phyloP scores from a whole-genome alignment of 2,329 filamentous ascomycete species.

The Diaporthe australafricana region DNA sequence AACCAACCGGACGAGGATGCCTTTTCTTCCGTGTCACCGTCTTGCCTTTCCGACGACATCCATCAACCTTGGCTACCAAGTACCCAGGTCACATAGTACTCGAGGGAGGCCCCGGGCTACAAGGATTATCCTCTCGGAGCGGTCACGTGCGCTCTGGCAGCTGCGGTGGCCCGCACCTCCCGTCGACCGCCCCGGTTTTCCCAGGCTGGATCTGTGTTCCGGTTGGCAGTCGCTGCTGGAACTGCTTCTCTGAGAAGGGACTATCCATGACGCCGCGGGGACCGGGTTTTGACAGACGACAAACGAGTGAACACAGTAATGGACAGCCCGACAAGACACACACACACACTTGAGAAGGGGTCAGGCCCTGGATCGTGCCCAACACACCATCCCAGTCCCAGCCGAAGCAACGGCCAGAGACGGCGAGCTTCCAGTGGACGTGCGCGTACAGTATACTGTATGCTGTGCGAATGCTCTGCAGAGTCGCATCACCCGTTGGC shows the following conservation, averaged over 20 bases:
- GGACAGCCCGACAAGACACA: neutral
- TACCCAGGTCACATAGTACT: constrained; percentile 12
- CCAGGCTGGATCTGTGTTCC: constrained; percentile 34
- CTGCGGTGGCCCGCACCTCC: constrained; percentile 34
- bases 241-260: constrained; percentile 28
- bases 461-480: neutral
- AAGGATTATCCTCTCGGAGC: constrained; percentile 32
- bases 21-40: constrained; percentile 1
- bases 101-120: constrained; percentile 1
- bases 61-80: neutral
- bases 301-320: neutral
- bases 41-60: constrained; percentile 3
- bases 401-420: constrained; percentile 24
- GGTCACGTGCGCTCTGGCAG: constrained; percentile 35
- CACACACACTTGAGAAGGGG: neutral
- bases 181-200: constrained; percentile 35
- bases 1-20: constrained; percentile 19
- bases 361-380: constrained; percentile 11
- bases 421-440: constrained; percentile 3
- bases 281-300: constrained; percentile 9
- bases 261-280: constrained; percentile 35
- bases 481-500: neutral
- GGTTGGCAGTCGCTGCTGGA: constrained; percentile 33
- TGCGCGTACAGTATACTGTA: constrained; percentile 15
- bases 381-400: constrained; percentile 14